phyloP scores from a whole-genome alignment of 1,284 basidiomycete species.

The Trametes versicolor region DNA sequence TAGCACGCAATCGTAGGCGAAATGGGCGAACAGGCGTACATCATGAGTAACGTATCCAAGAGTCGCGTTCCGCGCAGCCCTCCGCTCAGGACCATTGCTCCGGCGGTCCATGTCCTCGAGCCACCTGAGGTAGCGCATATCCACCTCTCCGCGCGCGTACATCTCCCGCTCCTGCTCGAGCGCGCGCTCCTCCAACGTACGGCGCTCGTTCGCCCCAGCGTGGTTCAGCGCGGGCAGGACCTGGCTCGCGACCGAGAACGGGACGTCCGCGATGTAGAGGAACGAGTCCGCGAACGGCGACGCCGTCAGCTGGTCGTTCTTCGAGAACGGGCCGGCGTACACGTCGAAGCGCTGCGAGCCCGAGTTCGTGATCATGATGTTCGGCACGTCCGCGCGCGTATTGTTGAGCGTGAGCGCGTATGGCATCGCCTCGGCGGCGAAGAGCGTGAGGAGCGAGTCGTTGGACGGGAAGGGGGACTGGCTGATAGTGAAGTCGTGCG shows the following conservation, averaged over 20 bases:
- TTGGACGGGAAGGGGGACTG: slow-evolving; percentile 75
- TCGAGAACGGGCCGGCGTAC: slow-evolving; percentile 74
- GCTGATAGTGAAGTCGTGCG: slow-evolving; percentile 74
- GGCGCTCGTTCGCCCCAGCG: slow-evolving; percentile 50
- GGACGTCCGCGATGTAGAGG: slow-evolving; percentile 64
- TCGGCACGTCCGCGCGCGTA: slow-evolving; percentile 65
- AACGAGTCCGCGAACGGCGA: slow-evolving; percentile 73
- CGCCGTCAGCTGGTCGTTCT: slow-evolving; percentile 81
- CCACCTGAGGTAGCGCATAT: slow-evolving; percentile 62
- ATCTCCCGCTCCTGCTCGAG: slow-evolving; percentile 45
- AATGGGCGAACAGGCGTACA: slow-evolving; percentile 50
- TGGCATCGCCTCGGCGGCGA: slow-evolving; percentile 65
- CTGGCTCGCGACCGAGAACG: slow-evolving; percentile 57
- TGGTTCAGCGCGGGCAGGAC: slow-evolving; percentile 65
- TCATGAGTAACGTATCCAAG: slow-evolving; percentile 81
- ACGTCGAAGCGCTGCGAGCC: slow-evolving; percentile 83
- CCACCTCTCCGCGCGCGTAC: slow-evolving; percentile 62
- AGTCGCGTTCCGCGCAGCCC: slow-evolving; percentile 59
- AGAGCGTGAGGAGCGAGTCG: slow-evolving; percentile 68
- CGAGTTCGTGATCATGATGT: slow-evolving; percentile 77
- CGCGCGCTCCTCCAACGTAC: slow-evolving; percentile 39
- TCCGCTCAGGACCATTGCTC: slow-evolving; percentile 43
- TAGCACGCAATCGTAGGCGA: not conserved
- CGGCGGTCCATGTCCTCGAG: slow-evolving; percentile 61
- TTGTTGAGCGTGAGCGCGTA: slow-evolving; percentile 69